These are phyloP conservation scores for Thelonectria discophora DNA, from an alignment of 2,329 filamentous ascomycete species.

Conservation along the genomic window DNA sequence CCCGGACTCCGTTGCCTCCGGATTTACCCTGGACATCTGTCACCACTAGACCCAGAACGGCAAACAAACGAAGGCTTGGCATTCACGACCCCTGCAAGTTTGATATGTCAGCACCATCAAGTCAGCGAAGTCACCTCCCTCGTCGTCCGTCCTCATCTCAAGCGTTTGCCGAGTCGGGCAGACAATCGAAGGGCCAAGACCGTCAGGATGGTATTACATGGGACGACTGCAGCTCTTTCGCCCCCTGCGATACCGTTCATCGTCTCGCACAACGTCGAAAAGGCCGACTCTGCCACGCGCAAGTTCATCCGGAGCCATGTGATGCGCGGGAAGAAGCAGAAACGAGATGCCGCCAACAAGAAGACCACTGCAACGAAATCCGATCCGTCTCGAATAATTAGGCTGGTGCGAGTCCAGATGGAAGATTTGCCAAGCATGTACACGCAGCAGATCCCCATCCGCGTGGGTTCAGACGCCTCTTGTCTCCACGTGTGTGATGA, in stretches of 20 bases:
- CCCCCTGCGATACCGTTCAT: constrained; percentile 11
- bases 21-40: too few relatives aligned
- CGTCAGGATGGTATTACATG: neutral
- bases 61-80: too few relatives aligned
- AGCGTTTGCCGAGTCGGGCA: constrained; percentile 11
- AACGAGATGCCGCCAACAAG: neutral
- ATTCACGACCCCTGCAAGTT: neutral
- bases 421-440: constrained; percentile 12
- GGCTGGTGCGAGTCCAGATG: neutral
- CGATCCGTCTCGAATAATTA: neutral
- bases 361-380: neutral
- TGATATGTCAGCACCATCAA: neutral
- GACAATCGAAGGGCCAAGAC: constrained; percentile 11
- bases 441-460: constrained; percentile 1
- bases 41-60: too few relatives aligned
- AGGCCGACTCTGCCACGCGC: constrained; percentile 10
- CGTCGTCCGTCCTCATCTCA: neutral
- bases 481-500: constrained; percentile 6
- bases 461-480: constrained; percentile 11
- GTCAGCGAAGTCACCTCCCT: neutral
- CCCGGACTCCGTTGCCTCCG: too few relatives aligned
- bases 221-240: neutral
- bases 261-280: constrained; percentile 1
- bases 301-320: constrained; percentile 21
- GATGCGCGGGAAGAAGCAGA: constrained; percentile 13